phyloP scores from a whole-genome alignment of 331 rosid species.

The Malus hybrid region DNA sequence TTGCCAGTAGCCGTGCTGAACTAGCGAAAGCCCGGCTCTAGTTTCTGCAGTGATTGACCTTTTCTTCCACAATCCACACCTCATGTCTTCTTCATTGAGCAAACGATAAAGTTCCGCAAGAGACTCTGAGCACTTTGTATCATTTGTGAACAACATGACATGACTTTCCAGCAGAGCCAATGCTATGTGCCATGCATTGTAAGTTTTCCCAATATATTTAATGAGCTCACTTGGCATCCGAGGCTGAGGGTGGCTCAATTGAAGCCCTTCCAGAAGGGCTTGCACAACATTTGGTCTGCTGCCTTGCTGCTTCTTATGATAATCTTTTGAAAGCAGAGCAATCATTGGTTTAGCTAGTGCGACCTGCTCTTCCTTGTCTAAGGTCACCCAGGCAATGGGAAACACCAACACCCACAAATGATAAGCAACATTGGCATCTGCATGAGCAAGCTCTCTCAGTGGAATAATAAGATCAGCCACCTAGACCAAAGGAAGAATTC shows the following conservation, averaged over 20 bases:
- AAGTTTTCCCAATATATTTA: constrained; percentile 93
- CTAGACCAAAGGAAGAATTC: constrained; percentile 26
- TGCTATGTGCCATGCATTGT: constrained; percentile 98
- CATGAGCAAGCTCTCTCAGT: constrained; percentile 91
- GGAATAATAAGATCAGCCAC: constrained; percentile 90
- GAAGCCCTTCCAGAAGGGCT: constrained; percentile 98
- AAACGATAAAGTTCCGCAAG: constrained; percentile 83
- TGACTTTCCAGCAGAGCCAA: constrained; percentile 95
- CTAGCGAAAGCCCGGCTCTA: constrained; percentile 94
- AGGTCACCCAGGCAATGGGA: constrained; percentile 96
- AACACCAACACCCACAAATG: constrained; percentile 87
- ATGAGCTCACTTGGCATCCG: constrained; percentile 99
- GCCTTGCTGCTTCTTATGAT: constrained; percentile 92
- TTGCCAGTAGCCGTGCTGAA: constrained; percentile 99
- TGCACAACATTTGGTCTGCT: constrained; percentile 96
- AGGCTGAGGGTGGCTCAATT: constrained; percentile 98
- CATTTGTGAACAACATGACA: constrained; percentile 79
- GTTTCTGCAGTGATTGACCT: constrained; percentile 88
- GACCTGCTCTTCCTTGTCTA: constrained; percentile 92
- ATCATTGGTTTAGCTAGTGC: constrained; percentile 96
- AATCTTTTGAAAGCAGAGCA: constrained; percentile 83
- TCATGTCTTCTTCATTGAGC: constrained; percentile 95
- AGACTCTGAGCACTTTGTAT: constrained; percentile 89
- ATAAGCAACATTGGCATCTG: constrained; percentile 97
- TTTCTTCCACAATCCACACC: constrained; percentile 98